Conservation (phyloP, 805 yeast genomes). For the Myxozyma monticola region DNA sequence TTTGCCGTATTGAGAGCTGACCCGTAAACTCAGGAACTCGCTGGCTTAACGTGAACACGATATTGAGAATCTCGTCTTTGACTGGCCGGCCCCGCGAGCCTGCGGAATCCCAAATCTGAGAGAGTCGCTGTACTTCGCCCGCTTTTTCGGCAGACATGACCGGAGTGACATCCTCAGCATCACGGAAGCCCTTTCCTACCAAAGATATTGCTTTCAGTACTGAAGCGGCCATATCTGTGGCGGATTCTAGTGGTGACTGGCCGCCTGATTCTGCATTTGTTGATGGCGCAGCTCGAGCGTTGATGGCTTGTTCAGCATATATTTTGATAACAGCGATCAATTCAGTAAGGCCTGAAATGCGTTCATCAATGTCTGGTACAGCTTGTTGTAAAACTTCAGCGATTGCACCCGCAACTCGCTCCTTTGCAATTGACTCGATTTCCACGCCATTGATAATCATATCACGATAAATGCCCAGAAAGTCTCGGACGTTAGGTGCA, state of each 20-base stretch:
- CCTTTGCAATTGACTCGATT: constrained; percentile 37
- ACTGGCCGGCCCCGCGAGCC: constrained; percentile 56
- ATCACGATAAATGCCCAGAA: constrained; percentile 15
- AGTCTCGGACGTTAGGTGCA: constrained; percentile 13
- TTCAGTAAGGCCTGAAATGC: constrained; percentile 6
- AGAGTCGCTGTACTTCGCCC: not conserved
- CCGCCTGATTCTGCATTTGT: not conserved
- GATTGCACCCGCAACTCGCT: constrained; percentile 30
- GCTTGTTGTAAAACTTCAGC: constrained; percentile 27
- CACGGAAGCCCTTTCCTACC: constrained; percentile 66
- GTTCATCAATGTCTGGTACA: constrained; percentile 5
- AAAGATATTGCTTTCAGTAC: constrained; percentile 65
- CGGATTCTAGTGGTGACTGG: not conserved
- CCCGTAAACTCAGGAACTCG: constrained; percentile 40
- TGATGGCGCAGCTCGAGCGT: not conserved
- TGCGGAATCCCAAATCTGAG: constrained; percentile 38
- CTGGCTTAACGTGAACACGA: constrained; percentile 48
- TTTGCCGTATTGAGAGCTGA: constrained; percentile 50
- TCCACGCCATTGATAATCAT: constrained; percentile 34
- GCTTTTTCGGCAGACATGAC: constrained; percentile 30
- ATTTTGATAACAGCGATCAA: constrained; percentile 11
- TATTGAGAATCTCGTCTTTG: constrained; percentile 45
- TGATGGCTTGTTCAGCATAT: constrained; percentile 14
- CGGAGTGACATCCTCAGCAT: constrained; percentile 54
- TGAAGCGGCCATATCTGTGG: constrained; percentile 48